Conservation (phyloP, 1,284 basidiomycete genomes). For the Cystobasidium sp. region DNA sequence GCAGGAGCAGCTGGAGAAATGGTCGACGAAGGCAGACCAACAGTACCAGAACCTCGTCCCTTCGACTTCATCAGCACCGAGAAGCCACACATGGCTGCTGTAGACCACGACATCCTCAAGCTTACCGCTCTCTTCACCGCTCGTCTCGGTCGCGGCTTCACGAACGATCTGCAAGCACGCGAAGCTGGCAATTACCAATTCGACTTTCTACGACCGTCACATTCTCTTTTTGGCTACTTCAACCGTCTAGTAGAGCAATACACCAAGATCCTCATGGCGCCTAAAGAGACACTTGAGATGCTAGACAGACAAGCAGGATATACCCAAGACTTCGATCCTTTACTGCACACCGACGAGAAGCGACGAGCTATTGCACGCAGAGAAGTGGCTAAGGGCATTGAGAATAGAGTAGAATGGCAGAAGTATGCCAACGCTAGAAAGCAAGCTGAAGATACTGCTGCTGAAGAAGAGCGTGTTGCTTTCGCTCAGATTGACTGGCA, state of each 20-base stretch:
- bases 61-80: constrained; percentile 81
- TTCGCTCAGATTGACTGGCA: constrained; percentile 99
- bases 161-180: constrained; percentile 78
- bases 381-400: constrained; percentile 77
- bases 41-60: constrained; percentile 71
- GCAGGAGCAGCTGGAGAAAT: constrained; percentile 51
- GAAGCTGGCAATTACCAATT: constrained; percentile 97
- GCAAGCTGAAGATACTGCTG: constrained; percentile 83
- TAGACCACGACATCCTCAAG: constrained; percentile 69
- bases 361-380: constrained; percentile 64
- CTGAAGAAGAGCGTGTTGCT: constrained; percentile 83
- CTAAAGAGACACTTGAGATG: constrained; percentile 71
- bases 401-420: constrained; percentile 86
- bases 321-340: constrained; percentile 59
- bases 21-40: constrained; percentile 58
- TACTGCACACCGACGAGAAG: constrained; percentile 60
- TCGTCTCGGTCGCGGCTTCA: constrained; percentile 83
- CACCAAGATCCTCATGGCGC: constrained; percentile 84
- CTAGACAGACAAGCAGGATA: constrained; percentile 59
- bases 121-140: constrained; percentile 96
- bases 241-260: constrained; percentile 97
- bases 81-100: constrained; percentile 82
- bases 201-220: constrained; percentile 92
- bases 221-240: constrained; percentile 95
- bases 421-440: constrained; percentile 78